Conservation (phyloP, 192 early-diverging fungal genomes). For the Backusella liffmaniae region DNA sequence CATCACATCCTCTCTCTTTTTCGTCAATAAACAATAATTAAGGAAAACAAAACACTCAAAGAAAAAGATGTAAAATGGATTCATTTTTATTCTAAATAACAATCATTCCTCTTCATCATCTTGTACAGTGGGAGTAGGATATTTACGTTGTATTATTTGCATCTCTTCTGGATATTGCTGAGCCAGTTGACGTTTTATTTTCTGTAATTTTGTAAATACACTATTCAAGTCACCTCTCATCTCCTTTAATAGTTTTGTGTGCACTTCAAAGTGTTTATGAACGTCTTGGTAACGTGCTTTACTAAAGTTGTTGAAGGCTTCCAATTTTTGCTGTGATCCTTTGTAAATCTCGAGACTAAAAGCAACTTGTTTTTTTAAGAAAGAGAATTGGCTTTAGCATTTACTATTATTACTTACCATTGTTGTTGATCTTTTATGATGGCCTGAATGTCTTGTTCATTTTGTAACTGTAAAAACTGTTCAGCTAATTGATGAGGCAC, state of each 20-base stretch:
- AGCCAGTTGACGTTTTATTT: conserved; percentile 24
- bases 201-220: conserved; percentile 54
- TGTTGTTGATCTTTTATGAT: neutral
- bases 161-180: conserved; percentile 27
- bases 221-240: conserved; percentile 56
- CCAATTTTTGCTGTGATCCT: conserved; percentile 25
- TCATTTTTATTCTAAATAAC: neutral
- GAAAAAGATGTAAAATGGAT: neutral
- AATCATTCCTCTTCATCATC: conserved; percentile 22
- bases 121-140: conserved; percentile 21
- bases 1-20: neutral
- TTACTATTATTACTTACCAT: neutral
- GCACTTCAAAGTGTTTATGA: conserved; percentile 49
- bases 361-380: neutral
- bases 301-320: conserved; percentile 57
- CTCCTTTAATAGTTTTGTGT: conserved; percentile 53
- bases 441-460: neutral
- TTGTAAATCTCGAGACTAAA: conserved; percentile 18
- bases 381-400: neutral
- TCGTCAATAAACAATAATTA: neutral
- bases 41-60: neutral
- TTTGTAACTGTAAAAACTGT: neutral
- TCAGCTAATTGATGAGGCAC: neutral
- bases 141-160: conserved; percentile 16
- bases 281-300: conserved; percentile 50